phyloP scores from a whole-genome alignment of 148 eudicot genomes.

The Hydrangea macrophylla region DNA sequence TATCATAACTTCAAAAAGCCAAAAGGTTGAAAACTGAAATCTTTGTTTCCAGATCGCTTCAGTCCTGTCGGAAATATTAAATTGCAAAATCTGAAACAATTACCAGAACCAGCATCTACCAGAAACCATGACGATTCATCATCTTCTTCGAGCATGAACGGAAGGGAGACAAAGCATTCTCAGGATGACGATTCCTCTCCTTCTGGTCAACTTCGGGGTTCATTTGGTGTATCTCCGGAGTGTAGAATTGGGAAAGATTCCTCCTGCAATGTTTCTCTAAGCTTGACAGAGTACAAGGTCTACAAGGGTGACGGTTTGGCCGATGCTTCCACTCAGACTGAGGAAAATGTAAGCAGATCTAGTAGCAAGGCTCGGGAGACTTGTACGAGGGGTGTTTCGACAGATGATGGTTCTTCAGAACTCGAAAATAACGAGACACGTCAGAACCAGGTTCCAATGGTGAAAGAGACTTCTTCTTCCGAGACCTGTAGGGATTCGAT shows the following conservation, averaged over 20 bases:
- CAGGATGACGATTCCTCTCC: conserved; percentile 75
- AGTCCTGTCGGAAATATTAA: conserved; percentile 53
- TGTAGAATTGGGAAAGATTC: conserved; percentile 60
- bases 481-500: conserved; percentile 30
- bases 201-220: conserved; percentile 49
- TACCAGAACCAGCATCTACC: conserved; percentile 68
- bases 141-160: conserved; percentile 65
- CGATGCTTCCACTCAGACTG: conserved; percentile 93
- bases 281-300: conserved; percentile 62
- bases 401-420: conserved; percentile 61
- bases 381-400: conserved; percentile 80
- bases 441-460: conserved; percentile 17
- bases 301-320: conserved; percentile 60
- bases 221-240: conserved; percentile 65
- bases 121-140: conserved; percentile 79
- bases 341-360: conserved; percentile 43
- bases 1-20: too few species aligned
- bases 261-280: conserved; percentile 63
- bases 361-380: conserved; percentile 39
- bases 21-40: not conserved
- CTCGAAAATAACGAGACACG: conserved; percentile 30
- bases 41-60: conserved; percentile 43
- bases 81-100: conserved; percentile 54
- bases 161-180: conserved; percentile 52
- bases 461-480: conserved; percentile 37